phyloP scores from a whole-genome alignment of 1,284 basidiomycete genomes.

The Microbotryum violaceum region DNA sequence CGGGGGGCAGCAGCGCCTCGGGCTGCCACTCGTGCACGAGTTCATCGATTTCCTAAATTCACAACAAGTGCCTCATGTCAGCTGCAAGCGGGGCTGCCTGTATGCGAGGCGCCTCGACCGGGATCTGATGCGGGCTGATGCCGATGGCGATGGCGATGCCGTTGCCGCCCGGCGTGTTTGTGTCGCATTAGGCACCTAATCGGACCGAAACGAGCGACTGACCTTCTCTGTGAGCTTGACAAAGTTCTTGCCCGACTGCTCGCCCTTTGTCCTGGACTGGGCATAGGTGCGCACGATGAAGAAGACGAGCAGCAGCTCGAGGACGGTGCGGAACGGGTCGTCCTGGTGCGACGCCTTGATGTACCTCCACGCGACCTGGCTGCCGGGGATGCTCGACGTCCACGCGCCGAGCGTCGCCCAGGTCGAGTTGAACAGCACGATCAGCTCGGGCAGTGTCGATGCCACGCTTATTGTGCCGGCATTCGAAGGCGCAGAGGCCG shows the following conservation, averaged over 20 bases:
- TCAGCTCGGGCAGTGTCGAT: neutral
- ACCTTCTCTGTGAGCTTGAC: slow-evolving; percentile 87
- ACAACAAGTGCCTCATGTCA: neutral
- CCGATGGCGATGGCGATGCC: no score
- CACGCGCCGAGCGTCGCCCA: neutral
- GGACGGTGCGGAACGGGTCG: slow-evolving; percentile 73
- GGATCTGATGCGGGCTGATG: no score
- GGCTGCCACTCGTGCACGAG: slow-evolving; percentile 93
- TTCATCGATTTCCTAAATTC: slow-evolving; percentile 81
- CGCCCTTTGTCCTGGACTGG: slow-evolving; percentile 79
- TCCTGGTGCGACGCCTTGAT: slow-evolving; percentile 44
- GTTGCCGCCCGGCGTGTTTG: no score
- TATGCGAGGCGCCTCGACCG: no score
- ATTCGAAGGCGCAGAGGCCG: no score
- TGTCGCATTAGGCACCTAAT: no score
- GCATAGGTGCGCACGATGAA: slow-evolving; percentile 84
- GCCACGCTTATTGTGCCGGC: no score
- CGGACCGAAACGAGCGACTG: slow-evolving; percentile 24
- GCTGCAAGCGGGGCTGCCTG: no score
- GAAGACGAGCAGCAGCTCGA: slow-evolving; percentile 80
- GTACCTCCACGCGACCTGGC: slow-evolving; percentile 43
- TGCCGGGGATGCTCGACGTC: slow-evolving; percentile 38
- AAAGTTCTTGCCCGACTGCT: slow-evolving; percentile 78
- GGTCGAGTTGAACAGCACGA: neutral
- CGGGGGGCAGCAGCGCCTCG: slow-evolving; percentile 65